A percentile compares a stretch with the other conserved stretches of the same genome.
These are phyloP conservation scores for Diaporthe humulicola DNA, from an alignment of 2,329 filamentous ascomycete species.

Conservation along the genomic window DNA sequence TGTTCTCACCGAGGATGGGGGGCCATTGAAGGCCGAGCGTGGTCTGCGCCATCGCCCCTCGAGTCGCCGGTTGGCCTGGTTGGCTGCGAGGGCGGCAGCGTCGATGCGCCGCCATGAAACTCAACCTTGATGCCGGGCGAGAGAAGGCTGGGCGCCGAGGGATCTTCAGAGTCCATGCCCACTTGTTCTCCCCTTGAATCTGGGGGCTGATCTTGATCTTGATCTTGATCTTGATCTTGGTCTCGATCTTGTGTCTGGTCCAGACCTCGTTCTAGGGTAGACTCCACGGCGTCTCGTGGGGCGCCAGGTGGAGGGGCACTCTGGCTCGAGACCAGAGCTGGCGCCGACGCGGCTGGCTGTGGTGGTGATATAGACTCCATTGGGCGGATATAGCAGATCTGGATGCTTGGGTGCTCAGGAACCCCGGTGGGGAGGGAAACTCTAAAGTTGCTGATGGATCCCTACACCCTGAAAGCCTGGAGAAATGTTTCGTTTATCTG, in stretches of 20 bases:
- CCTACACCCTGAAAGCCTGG: conserved; percentile 6
- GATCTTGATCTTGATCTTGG: neutral
- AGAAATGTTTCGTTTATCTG: conserved; percentile 16
- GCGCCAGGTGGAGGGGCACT: conserved; percentile 25
- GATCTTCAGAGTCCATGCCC: conserved; percentile 7
- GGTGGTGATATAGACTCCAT: conserved; percentile 29
- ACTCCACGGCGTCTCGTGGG: neutral
- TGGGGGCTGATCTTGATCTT: neutral
- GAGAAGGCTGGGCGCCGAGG: conserved; percentile 44
- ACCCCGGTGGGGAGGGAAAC: conserved; percentile 5
- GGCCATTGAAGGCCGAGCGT: conserved; percentile 50
- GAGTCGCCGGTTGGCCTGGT: conserved; percentile 34
- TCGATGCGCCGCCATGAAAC: conserved; percentile 45
- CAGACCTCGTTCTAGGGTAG: neutral
- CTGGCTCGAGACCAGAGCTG: conserved; percentile 23
- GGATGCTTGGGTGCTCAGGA: neutral
- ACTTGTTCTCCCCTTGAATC: conserved; percentile 9
- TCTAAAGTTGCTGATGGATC: conserved; percentile 23
- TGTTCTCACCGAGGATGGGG: conserved; percentile 57
- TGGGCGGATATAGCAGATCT: neutral
- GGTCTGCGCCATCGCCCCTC: conserved; percentile 33
- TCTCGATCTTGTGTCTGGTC: neutral
- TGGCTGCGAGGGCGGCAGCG: conserved; percentile 36
- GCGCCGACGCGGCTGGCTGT: conserved; percentile 5
- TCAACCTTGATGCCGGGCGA: conserved; percentile 57